Conservation (phyloP, 1,284 basidiomycete species). For the Athelia sp. region DNA sequence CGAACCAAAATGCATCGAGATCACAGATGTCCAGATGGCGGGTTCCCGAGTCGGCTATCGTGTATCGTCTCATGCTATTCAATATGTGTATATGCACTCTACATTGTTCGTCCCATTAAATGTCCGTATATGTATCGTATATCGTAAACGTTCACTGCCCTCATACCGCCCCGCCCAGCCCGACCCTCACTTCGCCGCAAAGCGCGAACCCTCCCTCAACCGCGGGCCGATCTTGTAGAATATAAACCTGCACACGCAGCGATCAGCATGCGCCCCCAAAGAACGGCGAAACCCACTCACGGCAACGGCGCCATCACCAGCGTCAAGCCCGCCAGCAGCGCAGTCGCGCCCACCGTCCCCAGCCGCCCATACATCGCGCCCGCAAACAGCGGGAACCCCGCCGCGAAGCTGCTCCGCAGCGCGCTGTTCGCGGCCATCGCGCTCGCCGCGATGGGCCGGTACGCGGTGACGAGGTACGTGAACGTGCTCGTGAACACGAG, state of each 20-base stretch:
- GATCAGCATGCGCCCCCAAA: background rate
- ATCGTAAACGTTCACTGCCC: too few species aligned
- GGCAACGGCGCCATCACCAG: constrained; percentile 70
- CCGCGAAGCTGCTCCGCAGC: constrained; percentile 62
- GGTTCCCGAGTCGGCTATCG: too few species aligned
- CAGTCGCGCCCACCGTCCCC: constrained; percentile 72
- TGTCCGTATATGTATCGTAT: too few species aligned
- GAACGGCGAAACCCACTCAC: constrained; percentile 31
- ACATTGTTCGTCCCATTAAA: too few species aligned
- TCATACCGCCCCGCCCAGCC: too few species aligned
- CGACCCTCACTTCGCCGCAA: constrained; percentile 16
- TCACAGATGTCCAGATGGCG: too few species aligned
- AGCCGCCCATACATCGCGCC: constrained; percentile 53
- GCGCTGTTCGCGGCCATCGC: constrained; percentile 75
- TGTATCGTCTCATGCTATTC: too few species aligned
- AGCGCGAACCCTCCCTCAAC: constrained; percentile 27
- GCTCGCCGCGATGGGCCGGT: constrained; percentile 73
- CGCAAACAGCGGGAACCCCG: constrained; percentile 70
- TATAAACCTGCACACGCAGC: constrained; percentile 26
- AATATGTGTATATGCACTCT: too few species aligned
- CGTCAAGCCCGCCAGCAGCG: constrained; percentile 67
- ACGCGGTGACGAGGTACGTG: constrained; percentile 68
- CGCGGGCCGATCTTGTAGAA: constrained; percentile 32
- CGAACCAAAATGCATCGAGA: too few species aligned
- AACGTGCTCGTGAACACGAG: constrained; percentile 67